Conservation (phyloP, 2,329 filamentous ascomycete species). For the Aphanoascus verrucosus region DNA sequence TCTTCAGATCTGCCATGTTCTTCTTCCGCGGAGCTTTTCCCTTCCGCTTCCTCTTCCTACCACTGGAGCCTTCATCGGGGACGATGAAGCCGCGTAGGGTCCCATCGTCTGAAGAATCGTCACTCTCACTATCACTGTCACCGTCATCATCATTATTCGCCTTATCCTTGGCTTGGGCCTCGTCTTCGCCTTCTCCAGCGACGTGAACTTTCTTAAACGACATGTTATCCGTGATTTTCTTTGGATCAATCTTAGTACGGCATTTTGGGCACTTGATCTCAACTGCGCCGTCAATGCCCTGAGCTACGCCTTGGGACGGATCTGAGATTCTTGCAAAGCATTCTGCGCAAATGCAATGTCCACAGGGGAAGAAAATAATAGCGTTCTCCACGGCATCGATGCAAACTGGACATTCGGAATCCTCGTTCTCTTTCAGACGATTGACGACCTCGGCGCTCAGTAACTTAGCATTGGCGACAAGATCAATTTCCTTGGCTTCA, state of each 20-base stretch:
- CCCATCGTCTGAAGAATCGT: conserved; percentile 23
- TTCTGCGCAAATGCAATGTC: conserved; percentile 66
- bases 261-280: conserved; percentile 65
- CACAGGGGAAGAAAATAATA: conserved; percentile 69
- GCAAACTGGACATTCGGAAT: conserved; percentile 73
- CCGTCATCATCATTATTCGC: conserved; percentile 26
- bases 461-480: conserved; percentile 52
- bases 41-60: conserved; percentile 33
- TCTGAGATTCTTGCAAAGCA: conserved; percentile 63
- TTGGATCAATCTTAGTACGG: conserved; percentile 54
- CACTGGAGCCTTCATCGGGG: conserved; percentile 25
- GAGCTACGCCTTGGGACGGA: conserved; percentile 45
- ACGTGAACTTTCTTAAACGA: conserved; percentile 65
- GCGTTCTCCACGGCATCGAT: conserved; percentile 66
- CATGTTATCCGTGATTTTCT: conserved; percentile 61
- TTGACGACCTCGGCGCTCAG: conserved; percentile 51
- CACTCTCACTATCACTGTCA: conserved; percentile 29
- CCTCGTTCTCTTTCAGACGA: conserved; percentile 52
- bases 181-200: conserved; percentile 42
- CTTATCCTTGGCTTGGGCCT: conserved; percentile 26
- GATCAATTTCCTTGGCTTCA: conserved; percentile 43
- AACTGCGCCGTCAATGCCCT: conserved; percentile 46
- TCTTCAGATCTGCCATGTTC: conserved; percentile 56
- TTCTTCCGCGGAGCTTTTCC: conserved; percentile 42
- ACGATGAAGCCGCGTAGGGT: conserved; percentile 48